These are phyloP conservation scores for Cochlearia excelsa DNA, from an alignment of 345 rosid genomes.

Conservation along the genomic window DNA sequence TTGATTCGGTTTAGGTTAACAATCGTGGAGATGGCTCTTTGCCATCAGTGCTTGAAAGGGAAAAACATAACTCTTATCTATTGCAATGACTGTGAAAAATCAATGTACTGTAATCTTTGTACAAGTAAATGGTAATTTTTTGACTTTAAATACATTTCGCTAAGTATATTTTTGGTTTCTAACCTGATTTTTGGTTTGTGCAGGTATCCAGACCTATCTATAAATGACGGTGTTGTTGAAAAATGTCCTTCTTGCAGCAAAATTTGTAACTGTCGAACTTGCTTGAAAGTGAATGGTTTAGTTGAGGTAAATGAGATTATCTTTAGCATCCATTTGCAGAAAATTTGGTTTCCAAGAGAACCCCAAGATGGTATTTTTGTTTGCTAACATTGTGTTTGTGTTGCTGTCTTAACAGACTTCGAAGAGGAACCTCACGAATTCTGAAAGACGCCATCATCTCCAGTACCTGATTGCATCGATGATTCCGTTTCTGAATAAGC, in stretches of 20 bases:
- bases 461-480: conserved; percentile 12
- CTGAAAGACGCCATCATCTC: conserved; percentile 19
- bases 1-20: too few relatives aligned
- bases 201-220: background rate
- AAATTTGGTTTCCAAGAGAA: background rate
- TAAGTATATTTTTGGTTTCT: background rate
- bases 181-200: background rate
- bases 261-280: background rate
- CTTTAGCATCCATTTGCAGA: background rate
- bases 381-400: background rate
- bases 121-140: background rate
- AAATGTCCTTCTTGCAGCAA: background rate
- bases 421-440: background rate
- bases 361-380: background rate
- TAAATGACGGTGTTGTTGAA: background rate
- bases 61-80: background rate
- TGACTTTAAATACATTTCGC: background rate
- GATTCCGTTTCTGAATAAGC: conserved; percentile 36
- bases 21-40: background rate
- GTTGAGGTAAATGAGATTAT: background rate
- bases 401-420: background rate
- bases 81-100: background rate
- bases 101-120: background rate
- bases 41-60: background rate
- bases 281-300: background rate